Percentiles rank a stretch among this genome's conserved stretches.
Evolutionary conservation across 2,329 filamentous ascomycete genomes (phyloP).

Genomic region (Fusarium clavum): DNA sequence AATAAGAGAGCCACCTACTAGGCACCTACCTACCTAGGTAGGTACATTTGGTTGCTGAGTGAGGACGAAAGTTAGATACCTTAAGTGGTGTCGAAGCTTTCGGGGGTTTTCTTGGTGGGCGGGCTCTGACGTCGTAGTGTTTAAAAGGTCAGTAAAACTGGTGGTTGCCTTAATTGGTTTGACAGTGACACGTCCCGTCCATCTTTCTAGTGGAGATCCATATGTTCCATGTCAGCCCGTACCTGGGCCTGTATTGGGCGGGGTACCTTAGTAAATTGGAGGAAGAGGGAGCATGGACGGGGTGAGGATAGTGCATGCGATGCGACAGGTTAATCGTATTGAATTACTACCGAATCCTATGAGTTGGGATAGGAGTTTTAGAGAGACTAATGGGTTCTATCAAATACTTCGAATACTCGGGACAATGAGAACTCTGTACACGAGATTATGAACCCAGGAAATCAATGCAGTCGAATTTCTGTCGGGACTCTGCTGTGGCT

Average conservation of each 20-base stretch:
- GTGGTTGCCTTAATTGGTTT: slow-evolving; percentile 21
- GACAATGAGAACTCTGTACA: neutral
- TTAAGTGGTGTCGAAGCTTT: slow-evolving; percentile 9
- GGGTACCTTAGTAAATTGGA: slow-evolving; percentile 16
- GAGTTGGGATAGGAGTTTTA: neutral
- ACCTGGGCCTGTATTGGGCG: slow-evolving; percentile 21
- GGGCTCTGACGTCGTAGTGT: slow-evolving; percentile 3
- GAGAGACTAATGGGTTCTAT: neutral
- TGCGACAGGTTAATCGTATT: slow-evolving; percentile 1
- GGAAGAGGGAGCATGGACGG: slow-evolving; percentile 10
- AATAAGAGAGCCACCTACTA: neutral
- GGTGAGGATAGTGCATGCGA: slow-evolving; percentile 40
- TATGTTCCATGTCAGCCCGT: slow-evolving; percentile 18
- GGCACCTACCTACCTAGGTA: neutral
- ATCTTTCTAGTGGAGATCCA: slow-evolving; percentile 34
- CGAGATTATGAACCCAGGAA: neutral
- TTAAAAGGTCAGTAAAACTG: neutral
- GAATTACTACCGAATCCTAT: neutral
- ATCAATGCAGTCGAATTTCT: slow-evolving; percentile 1
- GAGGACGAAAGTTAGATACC: slow-evolving; percentile 20
- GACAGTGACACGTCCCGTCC: slow-evolving; percentile 13
- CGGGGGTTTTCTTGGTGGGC: neutral
- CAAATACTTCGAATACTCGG: neutral
- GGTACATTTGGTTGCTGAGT: neutral
- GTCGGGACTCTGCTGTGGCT: slow-evolving; percentile 7